Conservation (phyloP, 768 basidiomycete species). For the Flagelloscypha sp. region DNA sequence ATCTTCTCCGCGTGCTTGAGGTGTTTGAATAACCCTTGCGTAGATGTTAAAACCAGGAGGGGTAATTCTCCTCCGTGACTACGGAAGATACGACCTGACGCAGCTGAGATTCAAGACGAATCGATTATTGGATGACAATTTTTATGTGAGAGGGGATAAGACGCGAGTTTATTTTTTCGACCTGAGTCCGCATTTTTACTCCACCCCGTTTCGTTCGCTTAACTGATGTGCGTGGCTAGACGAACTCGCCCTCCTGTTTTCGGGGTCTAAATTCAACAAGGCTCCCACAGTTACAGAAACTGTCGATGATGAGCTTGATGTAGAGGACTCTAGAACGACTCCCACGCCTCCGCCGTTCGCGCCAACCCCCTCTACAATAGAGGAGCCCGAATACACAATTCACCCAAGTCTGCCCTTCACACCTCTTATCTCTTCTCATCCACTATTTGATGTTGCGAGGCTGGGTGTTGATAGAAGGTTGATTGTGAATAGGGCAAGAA, state of each 20-base stretch:
- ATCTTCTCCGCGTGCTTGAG: not conserved
- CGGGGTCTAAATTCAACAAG: slow-evolving; percentile 38
- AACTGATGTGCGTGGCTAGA: slow-evolving; percentile 33
- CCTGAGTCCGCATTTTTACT: slow-evolving; percentile 41
- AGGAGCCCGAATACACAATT: slow-evolving; percentile 20
- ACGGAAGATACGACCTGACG: slow-evolving; percentile 90
- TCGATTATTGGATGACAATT: slow-evolving; percentile 84
- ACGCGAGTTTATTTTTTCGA: slow-evolving; percentile 98
- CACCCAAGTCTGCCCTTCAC: slow-evolving; percentile 14
- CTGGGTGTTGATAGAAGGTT: slow-evolving; percentile 86
- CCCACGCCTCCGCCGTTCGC: slow-evolving; percentile 1
- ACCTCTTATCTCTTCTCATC: slow-evolving; percentile 32
- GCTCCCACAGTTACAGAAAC: slow-evolving; percentile 23
- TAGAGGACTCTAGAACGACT: slow-evolving; percentile 8
- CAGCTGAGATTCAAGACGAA: slow-evolving; percentile 88
- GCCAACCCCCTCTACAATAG: not conserved
- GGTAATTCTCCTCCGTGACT: slow-evolving; percentile 79
- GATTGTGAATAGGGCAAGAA: slow-evolving; percentile 87
- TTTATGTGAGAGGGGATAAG: slow-evolving; percentile 95
- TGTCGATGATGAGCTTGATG: slow-evolving; percentile 27
- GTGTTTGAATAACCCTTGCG: not conserved
- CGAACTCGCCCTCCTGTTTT: slow-evolving; percentile 73
- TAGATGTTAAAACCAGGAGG: slow-evolving; percentile 92
- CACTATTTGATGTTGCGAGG: slow-evolving; percentile 73
- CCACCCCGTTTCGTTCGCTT: not conserved